Conservation (phyloP, 345 rosid species). For the Eucalyptus pauciflora region DNA sequence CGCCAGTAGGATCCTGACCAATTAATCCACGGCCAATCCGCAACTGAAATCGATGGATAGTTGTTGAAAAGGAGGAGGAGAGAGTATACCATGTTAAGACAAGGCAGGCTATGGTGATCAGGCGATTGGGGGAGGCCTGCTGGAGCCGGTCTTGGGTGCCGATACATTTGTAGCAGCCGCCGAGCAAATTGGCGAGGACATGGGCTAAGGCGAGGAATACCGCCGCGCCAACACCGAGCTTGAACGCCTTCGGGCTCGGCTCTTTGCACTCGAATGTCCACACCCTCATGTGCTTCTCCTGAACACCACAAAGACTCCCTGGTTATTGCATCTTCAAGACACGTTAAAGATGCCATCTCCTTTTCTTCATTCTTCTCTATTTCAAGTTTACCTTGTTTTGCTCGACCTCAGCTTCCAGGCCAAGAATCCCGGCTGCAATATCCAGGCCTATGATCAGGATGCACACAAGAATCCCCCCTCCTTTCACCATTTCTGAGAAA, state of each 20-base stretch:
- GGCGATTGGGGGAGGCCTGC: slow-evolving; percentile 42
- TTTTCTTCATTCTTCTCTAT: not conserved
- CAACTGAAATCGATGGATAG: not conserved
- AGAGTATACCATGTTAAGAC: slow-evolving; percentile 61
- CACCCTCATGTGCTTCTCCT: slow-evolving; percentile 54
- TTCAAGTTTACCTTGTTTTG: slow-evolving; percentile 51
- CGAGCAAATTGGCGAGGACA: slow-evolving; percentile 56
- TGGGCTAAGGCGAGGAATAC: slow-evolving; percentile 52
- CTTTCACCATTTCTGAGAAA: slow-evolving; percentile 29
- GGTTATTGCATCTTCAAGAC: not conserved
- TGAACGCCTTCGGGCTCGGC: slow-evolving; percentile 75
- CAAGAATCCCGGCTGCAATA: slow-evolving; percentile 71
- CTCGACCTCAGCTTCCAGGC: slow-evolving; percentile 77
- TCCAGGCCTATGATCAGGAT: slow-evolving; percentile 71
- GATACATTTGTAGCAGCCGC: slow-evolving; percentile 61
- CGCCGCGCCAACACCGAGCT: slow-evolving; percentile 70
- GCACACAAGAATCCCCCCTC: slow-evolving; percentile 55
- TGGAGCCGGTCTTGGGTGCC: slow-evolving; percentile 70
- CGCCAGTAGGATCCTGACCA: slow-evolving; percentile 65
- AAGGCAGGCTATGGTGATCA: slow-evolving; percentile 66
- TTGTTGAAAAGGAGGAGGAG: not conserved
- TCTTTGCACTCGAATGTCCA: slow-evolving; percentile 82
- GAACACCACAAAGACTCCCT: not conserved
- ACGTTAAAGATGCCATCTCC: not conserved
- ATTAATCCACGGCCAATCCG: not conserved